Evolutionary conservation across 148 eudicot species (phyloP).

Genomic region (Camellia lanceoleosa): DNA sequence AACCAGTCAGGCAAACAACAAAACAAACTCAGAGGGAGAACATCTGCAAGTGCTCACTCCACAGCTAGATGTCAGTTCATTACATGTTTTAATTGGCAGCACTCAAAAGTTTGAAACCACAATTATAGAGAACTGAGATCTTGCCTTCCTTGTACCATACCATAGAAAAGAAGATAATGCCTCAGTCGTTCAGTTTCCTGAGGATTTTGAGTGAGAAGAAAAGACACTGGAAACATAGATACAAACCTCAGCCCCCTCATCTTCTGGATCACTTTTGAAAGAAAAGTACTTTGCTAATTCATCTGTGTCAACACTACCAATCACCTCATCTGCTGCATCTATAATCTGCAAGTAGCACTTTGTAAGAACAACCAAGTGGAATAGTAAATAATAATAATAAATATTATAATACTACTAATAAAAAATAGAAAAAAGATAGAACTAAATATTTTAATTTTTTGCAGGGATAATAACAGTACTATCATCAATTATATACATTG

Average conservation of each 20-base stretch:
- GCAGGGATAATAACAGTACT: background rate
- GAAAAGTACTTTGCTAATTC: conserved; percentile 79
- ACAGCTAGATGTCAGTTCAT: background rate
- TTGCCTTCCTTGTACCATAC: background rate
- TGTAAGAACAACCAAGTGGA: background rate
- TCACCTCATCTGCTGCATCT: conserved; percentile 78
- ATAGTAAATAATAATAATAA: background rate
- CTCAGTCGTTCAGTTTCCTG: background rate
- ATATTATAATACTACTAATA: background rate
- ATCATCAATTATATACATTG: background rate
- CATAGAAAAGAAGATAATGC: background rate
- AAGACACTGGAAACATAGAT: conserved; percentile 1
- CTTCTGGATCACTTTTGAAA: conserved; percentile 77
- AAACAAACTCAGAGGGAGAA: background rate
- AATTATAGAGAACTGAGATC: background rate
- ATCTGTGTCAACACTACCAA: conserved; percentile 73
- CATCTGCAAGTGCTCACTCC: conserved; percentile 4
- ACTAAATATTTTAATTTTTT: background rate
- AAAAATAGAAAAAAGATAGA: background rate
- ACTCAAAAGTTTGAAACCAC: background rate
- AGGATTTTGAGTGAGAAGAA: background rate
- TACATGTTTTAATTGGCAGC: background rate
- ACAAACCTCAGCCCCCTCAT: conserved; percentile 83
- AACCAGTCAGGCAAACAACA: background rate
- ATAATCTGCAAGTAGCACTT: conserved; percentile 50